Evolutionary conservation across 2,329 filamentous ascomycete species (phyloP), one percentile per base, ranked within the genome.

Genomic region (Claviceps arundinis): DNA sequence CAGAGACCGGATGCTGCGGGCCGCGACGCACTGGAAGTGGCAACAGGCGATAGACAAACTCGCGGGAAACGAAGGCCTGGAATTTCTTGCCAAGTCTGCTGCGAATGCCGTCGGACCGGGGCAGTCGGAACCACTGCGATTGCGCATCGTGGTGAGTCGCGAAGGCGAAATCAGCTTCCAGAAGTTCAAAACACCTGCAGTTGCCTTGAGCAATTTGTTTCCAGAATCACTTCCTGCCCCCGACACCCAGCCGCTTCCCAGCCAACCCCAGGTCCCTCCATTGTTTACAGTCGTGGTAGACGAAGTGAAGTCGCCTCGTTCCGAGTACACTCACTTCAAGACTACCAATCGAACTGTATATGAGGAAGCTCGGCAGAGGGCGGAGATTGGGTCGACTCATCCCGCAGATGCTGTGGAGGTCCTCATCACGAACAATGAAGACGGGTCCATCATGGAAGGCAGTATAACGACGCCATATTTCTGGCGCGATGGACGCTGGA

Each of bases 391-490:
- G 43, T 67, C 65, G 0, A 80, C 91, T 47, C 62, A 56, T 44
- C 68, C 65, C 8, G 62, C 68, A 0, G 75, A 78, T 40, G 65
- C 69, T 42, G 75, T 77, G 50, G 91, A 97, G 65, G 87, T 95
- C 4, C 71, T 97, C 19, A 68, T 96, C 2, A 75, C 86, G 56
- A 89, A 87, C 60, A 63, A 62, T 0, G 57, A 65, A 4, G 70
- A 78, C 30, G 75, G 75, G 1, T 77, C 83, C 48, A 69, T 96
- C 38, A 95, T 94, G 78, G 91, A 97, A 66, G 89, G 88, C 8
- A 90, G 85, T 55, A 77, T 86, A 16, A 90, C 86, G 0, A 94
- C 85, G 0, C 81, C 87, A 0, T 96, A 91, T 65, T 86, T 96
- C 58, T 87, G 78, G 73, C 80, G 87, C 45, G 65, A 73, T 4